Evolutionary conservation across 2,329 filamentous ascomycete genomes (phyloP).

Genomic region (Kalaharituber pfeilii): DNA sequence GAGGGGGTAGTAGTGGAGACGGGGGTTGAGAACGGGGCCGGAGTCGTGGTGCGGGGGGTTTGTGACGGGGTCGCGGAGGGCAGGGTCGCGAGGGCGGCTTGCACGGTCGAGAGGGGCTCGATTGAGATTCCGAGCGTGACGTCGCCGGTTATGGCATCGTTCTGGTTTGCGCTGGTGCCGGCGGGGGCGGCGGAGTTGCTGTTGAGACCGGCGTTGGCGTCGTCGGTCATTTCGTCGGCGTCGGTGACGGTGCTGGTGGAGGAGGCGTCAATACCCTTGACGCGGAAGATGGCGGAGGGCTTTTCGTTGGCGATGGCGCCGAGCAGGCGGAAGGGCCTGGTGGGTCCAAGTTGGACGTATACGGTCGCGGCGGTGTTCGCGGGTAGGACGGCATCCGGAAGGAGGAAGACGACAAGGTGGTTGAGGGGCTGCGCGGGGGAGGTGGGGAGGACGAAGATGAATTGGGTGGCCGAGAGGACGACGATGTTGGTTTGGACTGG

Average conservation of each 20-base stretch:
- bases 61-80: constrained; percentile 26
- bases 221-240: constrained; percentile 31
- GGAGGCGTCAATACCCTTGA: constrained; percentile 38
- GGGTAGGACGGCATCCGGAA: constrained; percentile 60
- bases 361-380: constrained; percentile 68
- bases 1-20: not conserved
- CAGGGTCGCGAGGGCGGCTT: constrained; percentile 47
- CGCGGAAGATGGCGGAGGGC: constrained; percentile 66
- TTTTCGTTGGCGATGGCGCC: constrained; percentile 82
- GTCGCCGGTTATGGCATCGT: constrained; percentile 27
- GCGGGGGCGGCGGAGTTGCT: constrained; percentile 23
- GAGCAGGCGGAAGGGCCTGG: constrained; percentile 57
- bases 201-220: constrained; percentile 25
- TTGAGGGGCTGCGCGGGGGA: constrained; percentile 41
- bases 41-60: constrained; percentile 23
- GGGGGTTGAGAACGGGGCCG: constrained; percentile 23
- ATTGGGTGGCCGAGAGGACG: constrained; percentile 39
- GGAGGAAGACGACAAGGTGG: constrained; percentile 75
- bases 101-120: constrained; percentile 57
- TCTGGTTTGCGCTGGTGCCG: constrained; percentile 8
- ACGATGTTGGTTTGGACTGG: constrained; percentile 38
- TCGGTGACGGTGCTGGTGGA: constrained; percentile 23
- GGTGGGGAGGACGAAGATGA: constrained; percentile 44
- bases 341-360: constrained; percentile 57
- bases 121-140: constrained; percentile 67